A percentile compares a stretch with the other conserved stretches of the same genome.
Evolutionary conservation across 805 yeast species (phyloP).

Genomic region (Blastobotrys chiropterorum): DNA sequence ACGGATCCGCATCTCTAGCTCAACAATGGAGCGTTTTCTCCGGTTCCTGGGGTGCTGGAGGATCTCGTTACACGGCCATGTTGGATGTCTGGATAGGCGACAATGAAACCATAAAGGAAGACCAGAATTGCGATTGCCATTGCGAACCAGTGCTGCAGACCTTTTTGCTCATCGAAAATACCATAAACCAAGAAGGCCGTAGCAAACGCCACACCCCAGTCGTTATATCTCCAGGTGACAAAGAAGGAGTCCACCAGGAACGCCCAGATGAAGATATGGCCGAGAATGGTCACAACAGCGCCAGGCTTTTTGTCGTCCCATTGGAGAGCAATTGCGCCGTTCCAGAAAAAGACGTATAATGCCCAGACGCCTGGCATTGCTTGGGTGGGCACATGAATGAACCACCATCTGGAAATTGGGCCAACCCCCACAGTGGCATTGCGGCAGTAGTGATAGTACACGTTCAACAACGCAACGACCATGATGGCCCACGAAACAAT

Average conservation of each 20-base stretch:
- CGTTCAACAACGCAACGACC: background rate
- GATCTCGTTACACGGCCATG: background rate
- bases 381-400: slow-evolving; percentile 58
- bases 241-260: slow-evolving; percentile 59
- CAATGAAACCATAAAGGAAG: background rate
- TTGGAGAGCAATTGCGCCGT: slow-evolving; percentile 63
- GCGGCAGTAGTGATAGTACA: slow-evolving; percentile 34
- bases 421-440: slow-evolving; percentile 44
- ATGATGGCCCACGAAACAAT: background rate
- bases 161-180: slow-evolving; percentile 35
- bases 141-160: slow-evolving; percentile 5
- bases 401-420: slow-evolving; percentile 46
- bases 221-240: slow-evolving; percentile 54
- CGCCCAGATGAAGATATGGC: slow-evolving; percentile 74
- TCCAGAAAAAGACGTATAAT: slow-evolving; percentile 72
- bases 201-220: slow-evolving; percentile 63
- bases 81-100: slow-evolving; percentile 7
- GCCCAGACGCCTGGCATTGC: slow-evolving; percentile 76
- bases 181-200: slow-evolving; percentile 56
- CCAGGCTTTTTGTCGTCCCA: slow-evolving; percentile 4
- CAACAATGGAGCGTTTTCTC: slow-evolving; percentile 6
- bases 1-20: no score
- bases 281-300: slow-evolving; percentile 58
- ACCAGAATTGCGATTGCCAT: slow-evolving; percentile 1
- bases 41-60: background rate